phyloP scores from a whole-genome alignment of 2,329 filamentous ascomycete genomes.

The Colletotrichum viniferum region DNA sequence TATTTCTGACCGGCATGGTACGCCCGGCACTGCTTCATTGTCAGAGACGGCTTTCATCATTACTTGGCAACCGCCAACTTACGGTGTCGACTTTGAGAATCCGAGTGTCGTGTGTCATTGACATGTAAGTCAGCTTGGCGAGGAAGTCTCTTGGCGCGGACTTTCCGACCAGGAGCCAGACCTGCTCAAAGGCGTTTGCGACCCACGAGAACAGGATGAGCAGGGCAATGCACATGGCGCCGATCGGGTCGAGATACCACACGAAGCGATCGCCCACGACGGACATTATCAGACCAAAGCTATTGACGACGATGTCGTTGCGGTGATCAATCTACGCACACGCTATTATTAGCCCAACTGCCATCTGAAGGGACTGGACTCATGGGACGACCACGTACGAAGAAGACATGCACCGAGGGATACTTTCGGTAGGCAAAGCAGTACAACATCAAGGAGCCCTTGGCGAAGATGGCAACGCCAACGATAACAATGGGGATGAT shows the following conservation, averaged over 20 bases:
- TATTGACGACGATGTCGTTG: slow-evolving; percentile 61
- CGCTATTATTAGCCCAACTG: not conserved
- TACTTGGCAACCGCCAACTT: slow-evolving; percentile 15
- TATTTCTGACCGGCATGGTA: slow-evolving; percentile 67
- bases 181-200: slow-evolving; percentile 64
- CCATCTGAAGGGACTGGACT: not conserved
- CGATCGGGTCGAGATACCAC: slow-evolving; percentile 67
- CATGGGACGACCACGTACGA: slow-evolving; percentile 34
- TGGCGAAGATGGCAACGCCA: slow-evolving; percentile 56
- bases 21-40: slow-evolving; percentile 48
- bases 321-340: slow-evolving; percentile 53
- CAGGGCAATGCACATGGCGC: slow-evolving; percentile 64
- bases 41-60: not conserved
- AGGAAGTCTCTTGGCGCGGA: slow-evolving; percentile 62
- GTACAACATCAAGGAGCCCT: slow-evolving; percentile 56
- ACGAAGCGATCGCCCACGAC: slow-evolving; percentile 55
- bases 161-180: slow-evolving; percentile 66
- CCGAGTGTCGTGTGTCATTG: slow-evolving; percentile 56
- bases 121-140: slow-evolving; percentile 60
- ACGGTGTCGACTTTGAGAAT: slow-evolving; percentile 64
- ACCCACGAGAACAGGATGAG: slow-evolving; percentile 67
- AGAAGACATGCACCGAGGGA: slow-evolving; percentile 61
- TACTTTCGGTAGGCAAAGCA: slow-evolving; percentile 58
- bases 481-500: slow-evolving; percentile 61
- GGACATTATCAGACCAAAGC: slow-evolving; percentile 60